Percentiles rank a stretch among this genome's conserved stretches.
Conservation (phyloP, 352 stramenopile species). For the Achlya hypogyna region DNA sequence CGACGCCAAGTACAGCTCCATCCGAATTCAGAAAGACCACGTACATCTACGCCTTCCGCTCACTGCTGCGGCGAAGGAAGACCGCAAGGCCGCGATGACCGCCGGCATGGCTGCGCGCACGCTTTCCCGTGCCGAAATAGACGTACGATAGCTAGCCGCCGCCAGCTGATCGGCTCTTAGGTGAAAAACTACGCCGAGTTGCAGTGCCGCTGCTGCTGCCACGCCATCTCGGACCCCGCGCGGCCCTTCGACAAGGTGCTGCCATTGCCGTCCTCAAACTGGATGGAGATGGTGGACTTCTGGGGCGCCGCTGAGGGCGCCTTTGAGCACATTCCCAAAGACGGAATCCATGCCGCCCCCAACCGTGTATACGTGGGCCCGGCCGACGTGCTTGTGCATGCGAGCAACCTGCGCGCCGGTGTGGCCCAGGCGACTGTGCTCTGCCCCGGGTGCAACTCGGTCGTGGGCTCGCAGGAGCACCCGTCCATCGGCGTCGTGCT, state of each 20-base stretch:
- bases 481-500: not conserved
- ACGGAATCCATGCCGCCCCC: constrained; percentile 47
- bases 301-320: constrained; percentile 67
- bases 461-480: constrained; percentile 25
- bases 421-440: constrained; percentile 29
- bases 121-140: not conserved
- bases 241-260: constrained; percentile 36
- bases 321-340: constrained; percentile 68
- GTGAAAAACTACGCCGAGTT: constrained; percentile 35
- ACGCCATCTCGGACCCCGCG: constrained; percentile 19
- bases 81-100: constrained; percentile 11
- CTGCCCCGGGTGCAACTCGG: constrained; percentile 34
- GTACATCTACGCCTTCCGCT: constrained; percentile 51
- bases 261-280: constrained; percentile 67
- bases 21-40: constrained; percentile 16
- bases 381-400: constrained; percentile 53
- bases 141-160: constrained; percentile 24
- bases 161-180: constrained; percentile 37
- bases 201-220: constrained; percentile 36
- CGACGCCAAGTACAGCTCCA: not conserved
- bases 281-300: constrained; percentile 85
- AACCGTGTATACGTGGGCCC: constrained; percentile 52
- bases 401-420: constrained; percentile 33
- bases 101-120: constrained; percentile 5
- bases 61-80: constrained; percentile 33